Percentiles rank a stretch among this genome's conserved stretches.
phyloP scores from a whole-genome alignment of 2,329 filamentous ascomycete species.

The Exophiala sp. region DNA sequence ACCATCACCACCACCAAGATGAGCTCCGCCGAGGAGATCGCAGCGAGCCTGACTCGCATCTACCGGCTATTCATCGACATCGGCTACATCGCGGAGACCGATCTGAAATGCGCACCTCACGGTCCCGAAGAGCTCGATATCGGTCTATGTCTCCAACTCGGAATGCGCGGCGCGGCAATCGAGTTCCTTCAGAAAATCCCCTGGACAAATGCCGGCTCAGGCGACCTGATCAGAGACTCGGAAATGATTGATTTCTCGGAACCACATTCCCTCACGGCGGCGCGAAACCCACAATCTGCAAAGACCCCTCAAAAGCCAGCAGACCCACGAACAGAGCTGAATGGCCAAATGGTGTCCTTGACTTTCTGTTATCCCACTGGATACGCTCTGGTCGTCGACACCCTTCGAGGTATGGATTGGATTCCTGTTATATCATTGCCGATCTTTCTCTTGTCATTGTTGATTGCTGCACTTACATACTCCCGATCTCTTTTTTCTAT shows the following conservation, averaged over 20 bases:
- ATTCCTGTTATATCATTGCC: background rate
- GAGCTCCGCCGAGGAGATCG: background rate
- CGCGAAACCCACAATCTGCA: background rate
- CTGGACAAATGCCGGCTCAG: background rate
- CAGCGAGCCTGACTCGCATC: background rate
- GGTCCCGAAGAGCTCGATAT: background rate
- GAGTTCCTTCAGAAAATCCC: background rate
- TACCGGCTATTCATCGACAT: background rate
- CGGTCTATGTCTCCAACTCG: background rate
- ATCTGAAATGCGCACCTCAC: background rate
- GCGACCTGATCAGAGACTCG: conserved; percentile 1
- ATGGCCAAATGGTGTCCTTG: background rate
- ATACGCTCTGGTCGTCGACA: background rate
- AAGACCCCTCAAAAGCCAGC: background rate
- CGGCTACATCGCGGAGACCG: background rate
- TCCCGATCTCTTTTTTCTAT: too few relatives aligned
- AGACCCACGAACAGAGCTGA: background rate
- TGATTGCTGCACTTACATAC: too few relatives aligned
- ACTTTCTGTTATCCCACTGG: background rate
- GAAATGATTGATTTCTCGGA: background rate
- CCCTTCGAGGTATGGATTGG: background rate
- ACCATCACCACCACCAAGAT: background rate
- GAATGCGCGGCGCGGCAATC: background rate
- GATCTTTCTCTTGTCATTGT: too few relatives aligned
- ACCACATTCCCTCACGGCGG: background rate